phyloP scores from a whole-genome alignment of 2,329 filamentous ascomycete species.

The Aspergillus unguis region DNA sequence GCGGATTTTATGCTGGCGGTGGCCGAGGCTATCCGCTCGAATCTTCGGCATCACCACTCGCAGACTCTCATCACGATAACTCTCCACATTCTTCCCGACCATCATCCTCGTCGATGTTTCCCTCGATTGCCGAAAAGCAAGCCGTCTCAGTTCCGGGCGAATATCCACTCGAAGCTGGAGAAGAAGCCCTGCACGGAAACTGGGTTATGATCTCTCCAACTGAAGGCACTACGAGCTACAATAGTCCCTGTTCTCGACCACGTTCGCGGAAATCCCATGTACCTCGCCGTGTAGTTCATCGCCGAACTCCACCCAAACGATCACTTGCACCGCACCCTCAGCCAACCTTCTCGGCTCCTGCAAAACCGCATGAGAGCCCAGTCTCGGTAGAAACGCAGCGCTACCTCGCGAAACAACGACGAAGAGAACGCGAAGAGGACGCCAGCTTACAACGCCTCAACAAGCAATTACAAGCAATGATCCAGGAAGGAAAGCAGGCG shows the following conservation, averaged over 20 bases:
- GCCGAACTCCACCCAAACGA: constrained; percentile 22
- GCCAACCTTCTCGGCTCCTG: constrained; percentile 25
- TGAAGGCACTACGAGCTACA: constrained; percentile 11
- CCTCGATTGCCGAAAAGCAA: constrained; percentile 31
- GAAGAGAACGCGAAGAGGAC: constrained; percentile 75
- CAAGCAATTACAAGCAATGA: constrained; percentile 76
- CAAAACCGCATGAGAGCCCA: constrained; percentile 31
- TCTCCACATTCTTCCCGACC: constrained; percentile 1
- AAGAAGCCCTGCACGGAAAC: constrained; percentile 57
- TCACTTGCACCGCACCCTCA: constrained; percentile 18
- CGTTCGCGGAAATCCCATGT: constrained; percentile 3
- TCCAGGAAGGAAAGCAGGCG: constrained; percentile 81
- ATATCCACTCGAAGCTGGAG: constrained; percentile 42
- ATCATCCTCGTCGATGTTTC: constrained; percentile 22
- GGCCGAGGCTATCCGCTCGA: constrained; percentile 67
- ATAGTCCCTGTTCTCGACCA: constrained; percentile 1
- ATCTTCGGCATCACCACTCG: constrained; percentile 6
- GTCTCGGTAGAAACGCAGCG: constrained; percentile 62
- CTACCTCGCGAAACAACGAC: constrained; percentile 67
- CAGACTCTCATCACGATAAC: not conserved
- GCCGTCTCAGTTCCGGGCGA: constrained; percentile 50
- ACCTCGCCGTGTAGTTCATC: constrained; percentile 8
- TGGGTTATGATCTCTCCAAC: constrained; percentile 63
- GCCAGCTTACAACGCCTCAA: constrained; percentile 77
- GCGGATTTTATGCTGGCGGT: constrained; percentile 82